phyloP scores from a whole-genome alignment of 2,329 filamentous ascomycete species.

The Aspergillus luchuensis region DNA sequence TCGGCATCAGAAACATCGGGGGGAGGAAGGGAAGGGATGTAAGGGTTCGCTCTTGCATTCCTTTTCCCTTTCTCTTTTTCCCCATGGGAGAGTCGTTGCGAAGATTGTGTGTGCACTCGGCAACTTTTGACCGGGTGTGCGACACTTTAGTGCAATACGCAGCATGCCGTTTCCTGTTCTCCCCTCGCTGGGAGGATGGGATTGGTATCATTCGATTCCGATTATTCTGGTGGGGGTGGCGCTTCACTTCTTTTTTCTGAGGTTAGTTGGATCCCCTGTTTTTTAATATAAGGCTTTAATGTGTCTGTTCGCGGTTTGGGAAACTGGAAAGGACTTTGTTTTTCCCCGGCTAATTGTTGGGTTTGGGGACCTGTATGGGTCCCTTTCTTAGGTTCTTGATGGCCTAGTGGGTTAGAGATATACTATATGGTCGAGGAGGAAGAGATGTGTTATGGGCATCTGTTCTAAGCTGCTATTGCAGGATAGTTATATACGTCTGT shows the following conservation, averaged over 20 bases:
- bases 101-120: conserved; percentile 73
- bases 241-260: conserved; percentile 59
- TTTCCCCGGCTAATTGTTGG: conserved; percentile 37
- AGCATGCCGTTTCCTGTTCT: conserved; percentile 61
- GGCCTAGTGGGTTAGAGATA: background rate
- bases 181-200: conserved; percentile 36
- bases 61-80: conserved; percentile 45
- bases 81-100: conserved; percentile 92
- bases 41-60: conserved; percentile 21
- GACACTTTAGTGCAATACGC: conserved; percentile 97
- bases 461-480: background rate
- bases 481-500: background rate
- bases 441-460: background rate
- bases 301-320: too few species aligned
- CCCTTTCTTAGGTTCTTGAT: conserved; percentile 4
- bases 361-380: conserved; percentile 24
- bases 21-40: conserved; percentile 31
- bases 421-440: background rate
- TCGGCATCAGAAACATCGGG: conserved; percentile 91
- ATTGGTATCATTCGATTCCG: conserved; percentile 81
- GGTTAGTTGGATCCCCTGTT: conserved; percentile 49
- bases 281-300: too few species aligned
- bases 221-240: conserved; percentile 84
- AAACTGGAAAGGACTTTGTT: conserved; percentile 26
- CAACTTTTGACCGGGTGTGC: conserved; percentile 8